A percentile compares a stretch with the other conserved stretches of the same genome.
phyloP scores from a whole-genome alignment of 2,329 filamentous ascomycete genomes.

The Dactylellina cionopaga region DNA sequence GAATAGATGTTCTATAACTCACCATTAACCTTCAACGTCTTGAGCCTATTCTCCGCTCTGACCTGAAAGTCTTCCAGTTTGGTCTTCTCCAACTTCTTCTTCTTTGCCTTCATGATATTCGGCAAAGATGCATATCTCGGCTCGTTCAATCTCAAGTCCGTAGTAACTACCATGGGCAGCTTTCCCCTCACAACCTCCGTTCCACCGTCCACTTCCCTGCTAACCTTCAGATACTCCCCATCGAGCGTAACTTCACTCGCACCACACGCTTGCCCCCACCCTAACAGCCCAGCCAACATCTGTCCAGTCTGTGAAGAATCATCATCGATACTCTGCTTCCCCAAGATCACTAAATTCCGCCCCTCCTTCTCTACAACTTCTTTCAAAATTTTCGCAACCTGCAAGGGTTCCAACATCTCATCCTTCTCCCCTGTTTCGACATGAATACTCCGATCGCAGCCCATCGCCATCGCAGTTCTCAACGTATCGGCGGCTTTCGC shows the following conservation, averaged over 20 bases:
- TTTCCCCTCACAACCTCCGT: constrained; percentile 86
- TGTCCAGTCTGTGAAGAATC: constrained; percentile 95
- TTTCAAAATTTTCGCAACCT: constrained; percentile 88
- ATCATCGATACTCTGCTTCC: constrained; percentile 98
- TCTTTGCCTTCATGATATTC: constrained; percentile 99
- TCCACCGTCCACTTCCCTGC: constrained; percentile 92
- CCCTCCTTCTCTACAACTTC: constrained; percentile 83
- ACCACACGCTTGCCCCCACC: constrained; percentile 95
- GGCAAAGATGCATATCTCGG: constrained; percentile 93
- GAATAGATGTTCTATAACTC: too few species aligned
- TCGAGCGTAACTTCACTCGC: constrained; percentile 82
- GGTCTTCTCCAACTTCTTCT: constrained; percentile 97
- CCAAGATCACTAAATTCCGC: constrained; percentile 89
- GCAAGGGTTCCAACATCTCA: constrained; percentile 77
- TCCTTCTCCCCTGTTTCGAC: constrained; percentile 80
- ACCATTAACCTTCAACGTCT: constrained; percentile 89
- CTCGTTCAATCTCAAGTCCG: constrained; percentile 92
- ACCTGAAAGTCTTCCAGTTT: constrained; percentile 83
- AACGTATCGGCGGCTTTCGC: constrained; percentile 87
- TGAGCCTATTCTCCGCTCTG: constrained; percentile 78
- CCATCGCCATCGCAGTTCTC: constrained; percentile 98
- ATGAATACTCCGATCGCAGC: constrained; percentile 89
- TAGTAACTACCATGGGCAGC: constrained; percentile 93
- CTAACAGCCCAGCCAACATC: constrained; percentile 92
- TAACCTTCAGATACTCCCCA: constrained; percentile 77